Evolutionary conservation across 371 early-diverging fungal species (phyloP).

Genomic region (Nematocida sp.): DNA sequence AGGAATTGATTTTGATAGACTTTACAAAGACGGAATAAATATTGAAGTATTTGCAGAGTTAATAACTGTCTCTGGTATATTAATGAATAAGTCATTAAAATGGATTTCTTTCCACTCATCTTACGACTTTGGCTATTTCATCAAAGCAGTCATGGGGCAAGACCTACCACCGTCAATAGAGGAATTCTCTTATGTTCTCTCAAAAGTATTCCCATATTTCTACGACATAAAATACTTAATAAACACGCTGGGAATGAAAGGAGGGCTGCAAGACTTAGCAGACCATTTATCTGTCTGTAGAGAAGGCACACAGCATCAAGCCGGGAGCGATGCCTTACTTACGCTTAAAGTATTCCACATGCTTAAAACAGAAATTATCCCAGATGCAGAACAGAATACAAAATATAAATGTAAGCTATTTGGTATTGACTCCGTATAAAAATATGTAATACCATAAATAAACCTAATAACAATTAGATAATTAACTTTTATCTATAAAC

Average conservation of each 20-base stretch:
- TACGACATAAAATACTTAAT: slow-evolving; percentile 97
- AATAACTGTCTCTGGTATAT: slow-evolving; percentile 89
- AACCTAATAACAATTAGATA: background rate
- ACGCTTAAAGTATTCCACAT: slow-evolving; percentile 91
- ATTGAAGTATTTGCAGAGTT: slow-evolving; percentile 91
- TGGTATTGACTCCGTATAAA: slow-evolving; percentile 63
- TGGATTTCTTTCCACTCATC: slow-evolving; percentile 98
- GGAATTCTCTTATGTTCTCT: slow-evolving; percentile 86
- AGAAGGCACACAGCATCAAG: slow-evolving; percentile 97
- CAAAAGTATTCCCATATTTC: slow-evolving; percentile 87
- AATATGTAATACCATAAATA: background rate
- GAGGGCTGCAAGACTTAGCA: slow-evolving; percentile 96
- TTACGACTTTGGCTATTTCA: slow-evolving; percentile 97
- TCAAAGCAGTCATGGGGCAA: slow-evolving; percentile 86
- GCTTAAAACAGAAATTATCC: slow-evolving; percentile 86
- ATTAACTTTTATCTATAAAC: slow-evolving; percentile 17
- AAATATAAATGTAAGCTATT: slow-evolving; percentile 62
- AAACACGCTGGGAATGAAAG: slow-evolving; percentile 78
- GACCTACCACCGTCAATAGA: slow-evolving; percentile 84
- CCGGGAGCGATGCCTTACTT: slow-evolving; percentile 92
- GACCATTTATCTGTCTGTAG: slow-evolving; percentile 82
- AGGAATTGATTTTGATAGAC: slow-evolving; percentile 93
- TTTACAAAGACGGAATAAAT: slow-evolving; percentile 92
- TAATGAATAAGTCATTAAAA: slow-evolving; percentile 82
- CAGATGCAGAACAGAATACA: slow-evolving; percentile 72